Evolutionary conservation across 2,329 filamentous ascomycete species (phyloP).

Genomic region (Penicillium sp.): DNA sequence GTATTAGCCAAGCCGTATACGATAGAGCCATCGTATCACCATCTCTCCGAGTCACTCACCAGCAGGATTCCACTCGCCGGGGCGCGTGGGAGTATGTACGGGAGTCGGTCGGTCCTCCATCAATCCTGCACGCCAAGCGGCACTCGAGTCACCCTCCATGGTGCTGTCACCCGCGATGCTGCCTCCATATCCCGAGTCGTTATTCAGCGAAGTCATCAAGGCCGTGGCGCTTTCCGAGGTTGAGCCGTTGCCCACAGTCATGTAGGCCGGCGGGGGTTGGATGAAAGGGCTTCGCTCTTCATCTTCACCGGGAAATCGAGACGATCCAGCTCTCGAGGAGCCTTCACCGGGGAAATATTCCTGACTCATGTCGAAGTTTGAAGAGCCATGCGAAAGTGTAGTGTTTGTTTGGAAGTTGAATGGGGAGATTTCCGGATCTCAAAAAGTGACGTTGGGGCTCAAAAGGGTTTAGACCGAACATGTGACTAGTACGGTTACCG

Average conservation of each 20-base stretch:
- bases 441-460: conserved; percentile 19
- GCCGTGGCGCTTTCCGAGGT: conserved; percentile 76
- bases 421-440: conserved; percentile 20
- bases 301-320: conserved; percentile 28
- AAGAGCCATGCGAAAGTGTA: conserved; percentile 13
- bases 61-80: conserved; percentile 47
- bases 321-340: conserved; percentile 37
- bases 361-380: conserved; percentile 39
- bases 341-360: conserved; percentile 37
- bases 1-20: conserved; percentile 14
- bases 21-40: neutral
- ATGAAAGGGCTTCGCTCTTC: conserved; percentile 28
- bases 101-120: conserved; percentile 57
- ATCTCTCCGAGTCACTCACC: conserved; percentile 24
- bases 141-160: conserved; percentile 39
- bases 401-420: conserved; percentile 15
- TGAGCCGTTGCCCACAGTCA: conserved; percentile 81
- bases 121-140: conserved; percentile 53
- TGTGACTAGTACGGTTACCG: conserved; percentile 23
- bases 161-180: conserved; percentile 65
- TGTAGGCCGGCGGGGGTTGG: conserved; percentile 59
- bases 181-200: conserved; percentile 88
- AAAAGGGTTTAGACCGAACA: conserved; percentile 24
- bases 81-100: conserved; percentile 49
- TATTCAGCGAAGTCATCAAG: conserved; percentile 74